These are phyloP conservation scores for Zizania palustris DNA, from an alignment of 202 grass and related monocot genomes.

Conservation along the genomic window DNA sequence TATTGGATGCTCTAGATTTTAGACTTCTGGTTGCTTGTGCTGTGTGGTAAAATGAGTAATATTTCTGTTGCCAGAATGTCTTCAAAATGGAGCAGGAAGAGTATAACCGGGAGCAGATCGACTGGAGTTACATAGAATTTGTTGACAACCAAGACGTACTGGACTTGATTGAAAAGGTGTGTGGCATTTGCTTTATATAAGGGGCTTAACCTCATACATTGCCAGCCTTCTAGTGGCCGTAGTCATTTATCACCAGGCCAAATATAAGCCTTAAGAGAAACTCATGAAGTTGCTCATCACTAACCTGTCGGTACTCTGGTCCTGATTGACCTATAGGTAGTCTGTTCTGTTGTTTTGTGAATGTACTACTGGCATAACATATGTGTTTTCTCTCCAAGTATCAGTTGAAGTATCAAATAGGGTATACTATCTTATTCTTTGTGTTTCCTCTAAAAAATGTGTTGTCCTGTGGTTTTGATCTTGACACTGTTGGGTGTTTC, in stretches of 20 bases:
- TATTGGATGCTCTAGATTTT: slow-evolving; percentile 19
- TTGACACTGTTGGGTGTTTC: slow-evolving; percentile 1
- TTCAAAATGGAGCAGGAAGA: slow-evolving; percentile 99
- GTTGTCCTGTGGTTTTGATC: slow-evolving; percentile 23
- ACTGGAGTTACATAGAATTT: slow-evolving; percentile 98
- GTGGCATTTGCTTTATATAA: slow-evolving; percentile 34
- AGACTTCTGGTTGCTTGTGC: slow-evolving; percentile 31
- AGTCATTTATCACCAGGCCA: neutral
- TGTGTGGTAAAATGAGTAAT: slow-evolving; percentile 32
- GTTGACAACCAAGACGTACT: slow-evolving; percentile 94
- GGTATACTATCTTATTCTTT: neutral
- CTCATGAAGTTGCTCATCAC: neutral
- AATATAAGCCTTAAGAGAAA: slow-evolving; percentile 10
- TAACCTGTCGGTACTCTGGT: neutral
- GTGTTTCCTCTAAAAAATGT: slow-evolving; percentile 1
- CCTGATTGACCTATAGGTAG: slow-evolving; percentile 21
- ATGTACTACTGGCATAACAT: slow-evolving; percentile 10
- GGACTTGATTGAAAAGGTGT: slow-evolving; percentile 91
- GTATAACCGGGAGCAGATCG: slow-evolving; percentile 88
- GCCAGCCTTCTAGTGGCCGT: slow-evolving; percentile 12
- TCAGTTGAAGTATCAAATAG: slow-evolving; percentile 23
- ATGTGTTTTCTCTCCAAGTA: neutral
- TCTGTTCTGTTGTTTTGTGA: slow-evolving; percentile 22
- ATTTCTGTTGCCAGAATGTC: slow-evolving; percentile 71
- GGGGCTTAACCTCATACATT: slow-evolving; percentile 3